phyloP scores from a whole-genome alignment of 306 rosid genomes.

The Acacia crassicarpa region DNA sequence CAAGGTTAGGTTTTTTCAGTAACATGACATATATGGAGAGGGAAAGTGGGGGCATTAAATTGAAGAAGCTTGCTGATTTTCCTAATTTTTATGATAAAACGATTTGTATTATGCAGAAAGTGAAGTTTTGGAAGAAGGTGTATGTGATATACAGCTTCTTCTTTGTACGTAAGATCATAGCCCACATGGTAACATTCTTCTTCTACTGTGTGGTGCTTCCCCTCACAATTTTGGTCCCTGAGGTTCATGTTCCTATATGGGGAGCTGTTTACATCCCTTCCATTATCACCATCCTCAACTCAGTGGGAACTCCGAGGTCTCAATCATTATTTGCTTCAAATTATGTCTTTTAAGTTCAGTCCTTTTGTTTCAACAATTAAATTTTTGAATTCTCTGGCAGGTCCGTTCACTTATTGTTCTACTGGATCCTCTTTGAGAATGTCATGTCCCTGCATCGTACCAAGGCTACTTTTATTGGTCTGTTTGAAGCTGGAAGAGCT shows the following conservation, averaged over 20 bases:
- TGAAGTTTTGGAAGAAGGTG: conserved; percentile 86
- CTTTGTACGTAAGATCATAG: conserved; percentile 91
- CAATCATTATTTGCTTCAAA: background rate
- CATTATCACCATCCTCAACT: conserved; percentile 89
- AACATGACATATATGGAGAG: background rate
- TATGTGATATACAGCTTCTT: conserved; percentile 97
- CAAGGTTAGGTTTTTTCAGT: conserved; percentile 52
- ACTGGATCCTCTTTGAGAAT: conserved; percentile 98
- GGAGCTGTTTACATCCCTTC: conserved; percentile 99
- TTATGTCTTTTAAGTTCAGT: background rate
- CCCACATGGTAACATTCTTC: conserved; percentile 92
- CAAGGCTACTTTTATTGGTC: conserved; percentile 86
- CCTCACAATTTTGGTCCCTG: conserved; percentile 90
- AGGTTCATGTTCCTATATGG: conserved; percentile 97
- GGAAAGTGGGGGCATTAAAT: background rate
- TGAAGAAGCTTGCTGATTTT: background rate
- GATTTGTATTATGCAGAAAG: conserved; percentile 61
- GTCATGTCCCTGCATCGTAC: conserved; percentile 99
- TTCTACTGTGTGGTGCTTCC: conserved; percentile 97
- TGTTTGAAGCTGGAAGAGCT: conserved; percentile 79
- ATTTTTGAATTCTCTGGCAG: conserved; percentile 38
- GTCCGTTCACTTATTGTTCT: conserved; percentile 92
- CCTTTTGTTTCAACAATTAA: background rate
- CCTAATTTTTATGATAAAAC: background rate
- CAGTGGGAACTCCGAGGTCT: conserved; percentile 99